Base-by-base conservation (phyloP, 1,284 basidiomycete species). In the Leccinum angustisporum region DNA sequence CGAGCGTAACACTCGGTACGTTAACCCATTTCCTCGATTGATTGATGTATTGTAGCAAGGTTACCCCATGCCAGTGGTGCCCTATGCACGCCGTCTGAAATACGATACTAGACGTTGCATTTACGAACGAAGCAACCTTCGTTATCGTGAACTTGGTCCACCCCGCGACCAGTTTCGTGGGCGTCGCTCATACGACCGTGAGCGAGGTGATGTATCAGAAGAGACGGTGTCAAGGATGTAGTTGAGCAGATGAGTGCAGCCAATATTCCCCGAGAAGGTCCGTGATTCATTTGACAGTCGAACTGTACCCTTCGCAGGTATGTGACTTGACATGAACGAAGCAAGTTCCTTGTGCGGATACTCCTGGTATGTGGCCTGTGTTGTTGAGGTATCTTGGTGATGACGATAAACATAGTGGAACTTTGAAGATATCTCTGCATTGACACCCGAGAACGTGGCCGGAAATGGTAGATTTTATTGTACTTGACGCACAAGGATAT, bases 241-340 rank as follows among this genome's bases (percentile, higher is more conserved):
- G 86, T 89, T 1, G 72, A 73, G 48, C 79, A 72, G 13, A 90
- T 90, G 88, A 79, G 84, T 6, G 81, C 79, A 30, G 86, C 86
- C 1, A 77, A 83, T 63, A 83, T 90, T 61, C 87, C 88, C 43
- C 78, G 88, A 3, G 88, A 90, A 81, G 83, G 84, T 52, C 2
- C n/a, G 51, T 62, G 36, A 48, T 51, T 31, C 52, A 18, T 38
- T 59, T 8, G 46, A 25, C 3, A 81, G 48, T 78, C 13, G 66
- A 76, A 21, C 68, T 76, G 79, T 90, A 21, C 79, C 82, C 50
- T 88, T 85, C 68, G 83, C 84, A 36, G 88, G 88, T 4, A 83
- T 91, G 56, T 92, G 90, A 90, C 78, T 91, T 0, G 90, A 92
- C 72, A 90, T 91, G 86, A 89, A 90, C 59, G 87, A 90, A 66